These are phyloP conservation scores for Haberlea rhodopensis DNA, from an alignment of 257 asterid genomes.

Conservation along the genomic window DNA sequence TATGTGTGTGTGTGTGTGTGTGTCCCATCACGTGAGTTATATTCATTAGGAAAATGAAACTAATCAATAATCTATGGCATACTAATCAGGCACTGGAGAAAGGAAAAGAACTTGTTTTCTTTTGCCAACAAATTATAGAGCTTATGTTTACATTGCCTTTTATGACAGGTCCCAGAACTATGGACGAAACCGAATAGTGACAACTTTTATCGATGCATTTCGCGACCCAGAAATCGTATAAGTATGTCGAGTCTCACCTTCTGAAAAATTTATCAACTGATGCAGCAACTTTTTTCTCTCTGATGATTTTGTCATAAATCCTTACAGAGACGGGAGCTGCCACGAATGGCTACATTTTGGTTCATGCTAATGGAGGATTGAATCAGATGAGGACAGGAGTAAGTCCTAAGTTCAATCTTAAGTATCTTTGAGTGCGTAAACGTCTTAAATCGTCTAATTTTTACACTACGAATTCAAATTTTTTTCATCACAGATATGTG, in stretches of 20 bases:
- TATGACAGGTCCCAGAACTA: constrained; percentile 71
- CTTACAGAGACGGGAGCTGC: constrained; percentile 43
- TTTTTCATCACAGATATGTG: constrained; percentile 88
- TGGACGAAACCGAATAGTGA: constrained; percentile 87
- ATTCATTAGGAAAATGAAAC: no score
- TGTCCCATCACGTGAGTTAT: no score
- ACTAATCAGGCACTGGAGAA: no score
- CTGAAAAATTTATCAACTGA: not conserved
- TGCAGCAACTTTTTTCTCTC: not conserved
- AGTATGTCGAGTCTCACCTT: constrained; percentile 36
- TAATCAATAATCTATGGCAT: no score
- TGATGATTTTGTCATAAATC: not conserved
- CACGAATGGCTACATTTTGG: constrained; percentile 73
- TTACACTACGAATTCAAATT: no score
- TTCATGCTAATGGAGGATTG: constrained; percentile 93
- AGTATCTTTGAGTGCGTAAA: no score
- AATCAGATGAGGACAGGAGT: constrained; percentile 98
- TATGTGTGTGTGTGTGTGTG: no score
- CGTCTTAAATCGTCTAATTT: no score
- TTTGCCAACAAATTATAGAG: no score
- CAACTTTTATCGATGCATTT: constrained; percentile 56
- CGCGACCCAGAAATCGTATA: constrained; percentile 52
- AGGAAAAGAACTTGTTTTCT: no score
- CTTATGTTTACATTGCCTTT: not conserved
- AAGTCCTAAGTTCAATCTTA: constrained; percentile 33